phyloP scores from a whole-genome alignment of 208 protist species.

The Perkinsela sp. region DNA sequence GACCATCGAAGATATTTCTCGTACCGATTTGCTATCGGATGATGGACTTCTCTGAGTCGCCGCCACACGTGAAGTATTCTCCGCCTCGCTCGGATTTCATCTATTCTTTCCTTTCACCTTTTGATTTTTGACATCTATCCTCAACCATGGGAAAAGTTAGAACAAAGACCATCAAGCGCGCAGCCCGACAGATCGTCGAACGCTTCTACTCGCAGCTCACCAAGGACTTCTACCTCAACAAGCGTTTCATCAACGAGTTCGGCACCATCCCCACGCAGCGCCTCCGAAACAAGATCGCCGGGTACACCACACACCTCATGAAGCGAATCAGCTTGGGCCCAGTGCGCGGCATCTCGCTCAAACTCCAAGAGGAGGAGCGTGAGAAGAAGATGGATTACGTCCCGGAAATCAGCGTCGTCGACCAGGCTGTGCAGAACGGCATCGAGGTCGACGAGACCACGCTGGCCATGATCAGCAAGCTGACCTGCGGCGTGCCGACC shows the following conservation, averaged over 20 bases:
- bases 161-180: slow-evolving; percentile 99
- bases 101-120: no score
- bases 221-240: slow-evolving; percentile 98
- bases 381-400: slow-evolving; percentile 98
- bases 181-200: slow-evolving; percentile 92
- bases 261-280: slow-evolving; percentile 94
- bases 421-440: slow-evolving; percentile 47
- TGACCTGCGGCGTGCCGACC: slow-evolving; percentile 45
- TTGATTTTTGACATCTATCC: no score
- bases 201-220: slow-evolving; percentile 97
- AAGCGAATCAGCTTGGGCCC: slow-evolving; percentile 85
- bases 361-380: slow-evolving; percentile 99
- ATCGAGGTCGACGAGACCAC: slow-evolving; percentile 61
- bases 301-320: slow-evolving; percentile 96
- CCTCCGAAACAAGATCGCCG: slow-evolving; percentile 99
- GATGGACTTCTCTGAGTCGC: no score
- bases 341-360: slow-evolving; percentile 98
- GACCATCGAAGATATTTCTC: no score
- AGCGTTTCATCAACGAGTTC: slow-evolving; percentile 81
- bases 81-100: no score
- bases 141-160: slow-evolving; percentile 88
- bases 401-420: slow-evolving; percentile 63
- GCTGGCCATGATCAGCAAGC: slow-evolving; percentile 36
- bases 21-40: no score
- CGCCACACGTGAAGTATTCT: no score